Base-by-base conservation (phyloP, 805 yeast genomes). In the Sporopachydermia lactativora region DNA sequence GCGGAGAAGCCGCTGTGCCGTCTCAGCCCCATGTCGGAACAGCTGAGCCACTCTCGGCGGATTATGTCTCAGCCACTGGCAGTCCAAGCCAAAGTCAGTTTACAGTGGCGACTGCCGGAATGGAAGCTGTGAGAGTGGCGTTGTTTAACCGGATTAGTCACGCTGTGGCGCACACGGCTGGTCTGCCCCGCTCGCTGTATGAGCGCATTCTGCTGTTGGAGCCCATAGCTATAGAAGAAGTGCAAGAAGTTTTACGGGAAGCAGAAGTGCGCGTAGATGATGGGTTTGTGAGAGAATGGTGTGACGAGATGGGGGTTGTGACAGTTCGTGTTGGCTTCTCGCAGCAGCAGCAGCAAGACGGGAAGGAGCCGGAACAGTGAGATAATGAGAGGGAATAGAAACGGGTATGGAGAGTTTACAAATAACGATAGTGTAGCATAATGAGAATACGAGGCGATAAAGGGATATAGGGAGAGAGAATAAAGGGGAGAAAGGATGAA, bases 231-330 rank as follows among this genome's bases (percentile, higher is more conserved):
- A 24, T 24, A 24, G 31, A 24, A 24, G 31, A 24, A 24, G 8
- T 24, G n/a, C 8, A 24, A 24, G 31, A 24, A 8, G 8, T 8
- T 24, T 24, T 24, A n/a, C 13, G 31, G 8, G 31, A n/a, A 24
- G n/a, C 8, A 8, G 31, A n/a, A 24, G 13, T 24, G n/a, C 31
- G 8, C n/a, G 8, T 24, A 24, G n/a, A 24, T n/a, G 31, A 24
- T 24, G n/a, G 8, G 31, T 8, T 24, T 24, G 31, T 24, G n/a
- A 24, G n/a, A 24, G 31, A 24, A 8, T 24, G 31, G 31, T 24
- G 31, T 24, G 31, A n/a, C 31, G n/a, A 24, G 31, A 24, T 24
- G 31, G 31, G 31, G 8, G 31, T 24, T 24, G n/a, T 24, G n/a
- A 24, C 31, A n/a, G n/a, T n/a, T n/a, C 8, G 31, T 8, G 31